These are phyloP conservation scores for Nothophytophthora sp. DNA, from an alignment of 352 stramenopile species.

Conservation along the genomic window DNA sequence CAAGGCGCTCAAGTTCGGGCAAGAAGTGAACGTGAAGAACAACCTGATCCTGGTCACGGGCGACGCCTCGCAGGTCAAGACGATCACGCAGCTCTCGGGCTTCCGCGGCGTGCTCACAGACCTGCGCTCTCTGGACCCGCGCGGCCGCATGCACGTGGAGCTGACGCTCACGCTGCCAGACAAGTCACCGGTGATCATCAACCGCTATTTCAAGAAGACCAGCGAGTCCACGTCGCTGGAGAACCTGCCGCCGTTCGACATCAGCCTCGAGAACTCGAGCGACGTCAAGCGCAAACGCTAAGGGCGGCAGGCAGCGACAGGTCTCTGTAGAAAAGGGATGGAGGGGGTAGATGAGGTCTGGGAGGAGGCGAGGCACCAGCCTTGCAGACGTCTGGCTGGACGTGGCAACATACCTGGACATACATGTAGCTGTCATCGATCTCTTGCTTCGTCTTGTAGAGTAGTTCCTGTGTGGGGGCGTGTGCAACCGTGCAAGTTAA, in stretches of 20 bases:
- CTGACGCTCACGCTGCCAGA: constrained; percentile 76
- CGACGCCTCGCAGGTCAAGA: constrained; percentile 71
- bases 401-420: too few species aligned
- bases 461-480: not conserved
- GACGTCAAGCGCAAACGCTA: constrained; percentile 89
- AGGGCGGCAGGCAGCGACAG: constrained; percentile 1
- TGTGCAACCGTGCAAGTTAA: not conserved
- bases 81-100: constrained; percentile 77
- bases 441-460: not conserved
- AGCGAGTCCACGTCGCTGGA: constrained; percentile 88
- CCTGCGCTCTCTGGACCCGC: constrained; percentile 69
- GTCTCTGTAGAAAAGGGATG: too few species aligned
- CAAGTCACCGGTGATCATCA: constrained; percentile 76
- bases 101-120: constrained; percentile 81
- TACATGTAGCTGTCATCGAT: too few species aligned
- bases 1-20: constrained; percentile 85
- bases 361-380: too few species aligned
- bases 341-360: not conserved
- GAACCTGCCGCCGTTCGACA: constrained; percentile 87
- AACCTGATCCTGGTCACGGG: constrained; percentile 87
- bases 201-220: constrained; percentile 87
- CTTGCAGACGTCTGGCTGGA: too few species aligned
- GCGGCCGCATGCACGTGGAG: constrained; percentile 83
- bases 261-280: constrained; percentile 76
- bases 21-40: constrained; percentile 89